phyloP scores from a whole-genome alignment of 345 rosid species.

The Salix udensis region DNA sequence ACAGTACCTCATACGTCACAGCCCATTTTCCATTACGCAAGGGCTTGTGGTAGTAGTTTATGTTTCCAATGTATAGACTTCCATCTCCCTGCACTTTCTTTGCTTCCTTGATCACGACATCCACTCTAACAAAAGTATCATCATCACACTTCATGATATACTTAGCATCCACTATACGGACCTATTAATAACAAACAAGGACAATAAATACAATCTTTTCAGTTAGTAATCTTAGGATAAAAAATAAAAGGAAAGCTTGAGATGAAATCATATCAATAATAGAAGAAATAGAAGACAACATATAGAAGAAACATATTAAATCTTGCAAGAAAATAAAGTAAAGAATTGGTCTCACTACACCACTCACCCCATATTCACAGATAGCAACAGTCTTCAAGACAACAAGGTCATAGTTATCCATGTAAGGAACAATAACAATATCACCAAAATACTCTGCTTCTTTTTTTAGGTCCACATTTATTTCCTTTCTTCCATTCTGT shows the following conservation, averaged over 20 bases:
- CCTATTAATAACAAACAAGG: constrained; percentile 32
- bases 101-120: constrained; percentile 58
- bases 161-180: constrained; percentile 51
- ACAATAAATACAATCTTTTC: background rate
- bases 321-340: background rate
- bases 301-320: background rate
- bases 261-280: background rate
- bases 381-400: constrained; percentile 92
- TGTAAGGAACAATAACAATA: constrained; percentile 80
- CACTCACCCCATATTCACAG: constrained; percentile 91
- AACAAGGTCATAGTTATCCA: constrained; percentile 92
- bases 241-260: constrained; percentile 2
- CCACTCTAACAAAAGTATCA: constrained; percentile 82
- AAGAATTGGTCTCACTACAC: background rate
- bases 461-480: constrained; percentile 73
- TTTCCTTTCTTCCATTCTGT: constrained; percentile 39
- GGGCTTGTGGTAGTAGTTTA: constrained; percentile 84
- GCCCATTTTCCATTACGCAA: constrained; percentile 96
- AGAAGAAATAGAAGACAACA: background rate
- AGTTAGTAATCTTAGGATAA: background rate
- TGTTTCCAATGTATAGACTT: constrained; percentile 77
- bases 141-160: constrained; percentile 91
- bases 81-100: constrained; percentile 49
- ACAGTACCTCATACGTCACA: constrained; percentile 76
- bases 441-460: constrained; percentile 91